Base-by-base conservation (phyloP, 2,329 filamentous ascomycete genomes). In the Fonsecaea monophora region DNA sequence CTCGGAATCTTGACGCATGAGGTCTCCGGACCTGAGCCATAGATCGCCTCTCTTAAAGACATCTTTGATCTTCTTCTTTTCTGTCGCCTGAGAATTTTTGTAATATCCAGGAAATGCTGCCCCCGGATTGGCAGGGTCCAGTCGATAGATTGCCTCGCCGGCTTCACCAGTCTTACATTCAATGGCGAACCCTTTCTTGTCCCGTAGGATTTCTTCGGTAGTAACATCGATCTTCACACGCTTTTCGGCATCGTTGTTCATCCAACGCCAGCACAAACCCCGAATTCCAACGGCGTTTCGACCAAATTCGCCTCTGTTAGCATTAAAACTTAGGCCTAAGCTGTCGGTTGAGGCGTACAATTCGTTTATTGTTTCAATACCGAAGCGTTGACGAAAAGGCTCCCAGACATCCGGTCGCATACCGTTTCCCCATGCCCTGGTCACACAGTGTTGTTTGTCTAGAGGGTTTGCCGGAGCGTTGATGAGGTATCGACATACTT, bases 391-490 rank as follows among this genome's bases (percentile, higher is more conserved):
- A 76, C 93, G 92, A 82, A 96, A 94, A 6, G 80, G 82, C 68
- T 91, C 88, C 93, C 93, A 97, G 37, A 96, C 87, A 73, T 96
- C 92, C 0, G 92, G 92, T 0, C 93, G 86, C 30, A 96, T 82
- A 1, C 93, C 93, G 75, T 97, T 97, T 18, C 93, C 93, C 70
- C 94, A 91, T 0, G 92, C 92, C 2, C 89, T 73, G 4, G 88
- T 87, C 15, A 96, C 86, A 0, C 82, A 84, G 80, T 96, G 90
- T 69, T 88, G 85, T 2, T 67, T 70, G 72, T 96, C 93, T 71
- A 92, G 88, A 30, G 82, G 77, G 63, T 89, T 83, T 1, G 90
- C 80, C 1, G 90, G 89, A 1, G 86, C 85, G 0, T 89, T 87
- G 12, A 93, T 83, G 0, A 94, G 82, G 71, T 93, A 94, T 0